phyloP scores from a whole-genome alignment of 345 rosid species.

The Ceriops zippeliana region DNA sequence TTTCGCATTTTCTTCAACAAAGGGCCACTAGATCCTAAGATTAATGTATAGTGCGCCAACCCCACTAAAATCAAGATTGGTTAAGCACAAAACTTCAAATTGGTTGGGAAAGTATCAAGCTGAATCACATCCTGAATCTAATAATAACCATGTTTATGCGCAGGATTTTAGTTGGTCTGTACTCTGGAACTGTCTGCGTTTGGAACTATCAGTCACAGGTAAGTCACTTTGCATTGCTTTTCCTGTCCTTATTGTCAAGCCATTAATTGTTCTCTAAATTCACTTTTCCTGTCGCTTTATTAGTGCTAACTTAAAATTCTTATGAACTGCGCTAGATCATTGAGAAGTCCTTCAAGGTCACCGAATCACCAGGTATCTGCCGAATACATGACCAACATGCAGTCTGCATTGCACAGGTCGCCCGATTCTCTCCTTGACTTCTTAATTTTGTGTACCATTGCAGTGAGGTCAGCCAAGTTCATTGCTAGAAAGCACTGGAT shows the following conservation, averaged over 20 bases:
- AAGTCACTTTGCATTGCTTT: background rate
- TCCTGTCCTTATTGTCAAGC: background rate
- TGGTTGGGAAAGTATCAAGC: no score
- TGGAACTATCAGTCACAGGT: slow-evolving; percentile 43
- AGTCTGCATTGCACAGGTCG: background rate
- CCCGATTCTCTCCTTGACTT: background rate
- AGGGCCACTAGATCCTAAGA: background rate
- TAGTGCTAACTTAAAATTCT: slow-evolving; percentile 4
- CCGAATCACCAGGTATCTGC: slow-evolving; percentile 22
- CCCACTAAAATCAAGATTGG: no score
- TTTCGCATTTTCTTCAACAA: background rate
- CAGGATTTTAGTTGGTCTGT: slow-evolving; percentile 33
- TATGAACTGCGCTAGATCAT: slow-evolving; percentile 12
- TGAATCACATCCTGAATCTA: background rate
- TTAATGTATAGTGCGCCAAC: no score
- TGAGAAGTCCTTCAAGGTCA: slow-evolving; percentile 24
- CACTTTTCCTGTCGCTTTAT: background rate
- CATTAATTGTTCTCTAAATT: background rate
- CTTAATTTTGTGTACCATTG: background rate
- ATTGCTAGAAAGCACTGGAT: slow-evolving; percentile 35
- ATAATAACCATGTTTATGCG: background rate
- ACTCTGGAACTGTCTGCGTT: slow-evolving; percentile 35
- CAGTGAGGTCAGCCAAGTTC: slow-evolving; percentile 42
- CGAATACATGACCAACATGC: background rate
- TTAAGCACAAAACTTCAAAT: no score